Percentiles rank a stretch among this genome's conserved stretches.
These are phyloP conservation scores for Reutealis trisperma DNA, from an alignment of 345 rosid genomes.

Conservation along the genomic window DNA sequence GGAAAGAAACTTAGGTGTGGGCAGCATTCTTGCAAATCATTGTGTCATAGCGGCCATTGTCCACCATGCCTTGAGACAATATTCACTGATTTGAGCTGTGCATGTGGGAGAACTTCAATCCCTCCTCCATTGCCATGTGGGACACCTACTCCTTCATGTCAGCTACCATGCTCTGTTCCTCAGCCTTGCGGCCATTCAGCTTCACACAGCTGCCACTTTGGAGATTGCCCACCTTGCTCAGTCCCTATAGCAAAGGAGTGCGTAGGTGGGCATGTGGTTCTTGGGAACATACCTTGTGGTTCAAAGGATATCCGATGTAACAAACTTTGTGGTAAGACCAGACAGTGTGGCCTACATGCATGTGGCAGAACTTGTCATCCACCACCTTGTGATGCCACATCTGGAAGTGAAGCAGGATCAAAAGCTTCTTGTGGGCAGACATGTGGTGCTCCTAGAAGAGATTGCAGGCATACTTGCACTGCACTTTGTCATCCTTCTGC, in stretches of 20 bases:
- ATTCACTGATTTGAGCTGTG: constrained; percentile 86
- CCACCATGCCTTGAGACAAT: constrained; percentile 92
- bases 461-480: constrained; percentile 85
- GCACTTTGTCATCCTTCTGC: constrained; percentile 82
- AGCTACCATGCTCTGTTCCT: constrained; percentile 72
- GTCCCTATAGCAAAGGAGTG: constrained; percentile 90
- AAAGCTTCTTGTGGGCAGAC: constrained; percentile 86
- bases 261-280: constrained; percentile 90
- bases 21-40: constrained; percentile 81
- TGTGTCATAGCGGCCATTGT: constrained; percentile 96
- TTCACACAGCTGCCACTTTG: constrained; percentile 94
- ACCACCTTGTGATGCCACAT: constrained; percentile 61
- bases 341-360: constrained; percentile 95
- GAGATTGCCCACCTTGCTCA: constrained; percentile 96
- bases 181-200: constrained; percentile 89
- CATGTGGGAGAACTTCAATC: constrained; percentile 85
- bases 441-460: constrained; percentile 93
- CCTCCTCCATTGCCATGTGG: constrained; percentile 98
- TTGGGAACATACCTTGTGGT: constrained; percentile 94
- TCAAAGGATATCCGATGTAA: constrained; percentile 91
- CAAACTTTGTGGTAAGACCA: constrained; percentile 85
- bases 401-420: constrained; percentile 39
- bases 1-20: constrained; percentile 93
- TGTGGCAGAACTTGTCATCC: constrained; percentile 85
- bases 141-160: constrained; percentile 85